phyloP scores from a whole-genome alignment of 805 yeast species.

The Ogataea allantospora region DNA sequence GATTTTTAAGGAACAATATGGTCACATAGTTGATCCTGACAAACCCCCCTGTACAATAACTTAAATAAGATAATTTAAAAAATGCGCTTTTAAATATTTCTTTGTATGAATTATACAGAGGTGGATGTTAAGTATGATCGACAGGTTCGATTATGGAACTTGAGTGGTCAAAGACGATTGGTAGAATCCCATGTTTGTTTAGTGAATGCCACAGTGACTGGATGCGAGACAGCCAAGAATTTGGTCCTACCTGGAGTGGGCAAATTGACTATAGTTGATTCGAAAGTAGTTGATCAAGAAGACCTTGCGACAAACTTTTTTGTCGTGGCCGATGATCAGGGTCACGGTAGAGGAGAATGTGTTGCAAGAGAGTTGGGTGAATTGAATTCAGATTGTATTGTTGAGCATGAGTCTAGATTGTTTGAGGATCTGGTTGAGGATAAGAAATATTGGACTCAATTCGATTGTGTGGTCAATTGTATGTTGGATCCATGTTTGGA shows the following conservation, averaged over 20 bases:
- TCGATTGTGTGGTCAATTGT: conserved; percentile 47
- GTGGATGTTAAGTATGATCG: conserved; percentile 70
- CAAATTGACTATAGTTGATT: conserved; percentile 57
- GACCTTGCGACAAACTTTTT: conserved; percentile 67
- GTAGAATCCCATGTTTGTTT: conserved; percentile 59
- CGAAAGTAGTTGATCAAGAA: conserved; percentile 33
- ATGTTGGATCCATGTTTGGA: conserved; percentile 5
- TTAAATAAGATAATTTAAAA: neutral
- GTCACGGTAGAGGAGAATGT: conserved; percentile 38
- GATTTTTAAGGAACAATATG: conserved; percentile 42
- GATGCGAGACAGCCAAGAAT: conserved; percentile 74
- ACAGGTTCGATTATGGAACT: conserved; percentile 85
- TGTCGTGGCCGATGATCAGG: conserved; percentile 43
- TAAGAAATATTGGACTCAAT: conserved; percentile 44
- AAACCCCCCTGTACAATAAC: conserved; percentile 24
- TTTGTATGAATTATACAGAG: conserved; percentile 30
- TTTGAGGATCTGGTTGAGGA: conserved; percentile 10
- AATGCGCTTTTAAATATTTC: neutral
- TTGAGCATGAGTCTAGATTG: conserved; percentile 27
- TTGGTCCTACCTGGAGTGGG: conserved; percentile 72
- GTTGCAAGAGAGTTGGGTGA: conserved; percentile 46
- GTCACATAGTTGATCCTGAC: conserved; percentile 31
- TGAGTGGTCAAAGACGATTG: conserved; percentile 65
- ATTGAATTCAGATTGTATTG: conserved; percentile 58
- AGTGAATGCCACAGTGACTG: conserved; percentile 53